phyloP scores from a whole-genome alignment of 257 asterid species.

The Datura wrightii region DNA sequence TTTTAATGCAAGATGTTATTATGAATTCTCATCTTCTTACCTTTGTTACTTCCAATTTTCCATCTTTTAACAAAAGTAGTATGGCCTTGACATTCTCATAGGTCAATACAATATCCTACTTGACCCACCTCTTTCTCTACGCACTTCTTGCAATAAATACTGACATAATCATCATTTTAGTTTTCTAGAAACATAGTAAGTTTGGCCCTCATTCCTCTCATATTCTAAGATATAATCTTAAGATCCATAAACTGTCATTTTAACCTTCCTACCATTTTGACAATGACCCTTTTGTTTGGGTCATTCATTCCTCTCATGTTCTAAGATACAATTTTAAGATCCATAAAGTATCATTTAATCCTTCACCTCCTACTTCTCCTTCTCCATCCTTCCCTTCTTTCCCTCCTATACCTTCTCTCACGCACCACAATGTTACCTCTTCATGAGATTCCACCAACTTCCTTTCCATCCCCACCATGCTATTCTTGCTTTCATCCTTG shows the following conservation, averaged over 20 bases:
- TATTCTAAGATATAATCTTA: not conserved
- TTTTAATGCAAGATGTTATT: constrained; percentile 17
- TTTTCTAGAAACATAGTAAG: not conserved
- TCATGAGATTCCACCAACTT: not conserved
- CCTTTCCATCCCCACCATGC: not conserved
- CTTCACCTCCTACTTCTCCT: not conserved
- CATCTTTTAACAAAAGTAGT: not conserved
- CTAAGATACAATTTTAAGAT: not conserved
- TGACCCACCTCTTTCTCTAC: not conserved
- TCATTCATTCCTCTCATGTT: constrained; percentile 1
- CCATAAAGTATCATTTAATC: not conserved
- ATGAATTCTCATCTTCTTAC: constrained; percentile 1
- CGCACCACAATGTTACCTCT: not conserved
- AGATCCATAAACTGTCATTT: constrained; percentile 4
- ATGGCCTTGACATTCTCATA: not conserved
- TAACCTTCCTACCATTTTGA: not conserved
- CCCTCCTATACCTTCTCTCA: constrained; percentile 12
- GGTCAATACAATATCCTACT: not conserved
- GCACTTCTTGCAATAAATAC: not conserved
- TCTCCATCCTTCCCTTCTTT: not conserved
- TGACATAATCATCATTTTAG: not conserved
- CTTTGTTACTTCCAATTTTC: not conserved
- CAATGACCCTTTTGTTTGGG: not conserved
- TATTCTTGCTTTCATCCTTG: not conserved
- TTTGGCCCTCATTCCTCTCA: not conserved